phyloP scores from a whole-genome alignment of 805 yeast species.

The Zygosaccharomyces rouxii region DNA sequence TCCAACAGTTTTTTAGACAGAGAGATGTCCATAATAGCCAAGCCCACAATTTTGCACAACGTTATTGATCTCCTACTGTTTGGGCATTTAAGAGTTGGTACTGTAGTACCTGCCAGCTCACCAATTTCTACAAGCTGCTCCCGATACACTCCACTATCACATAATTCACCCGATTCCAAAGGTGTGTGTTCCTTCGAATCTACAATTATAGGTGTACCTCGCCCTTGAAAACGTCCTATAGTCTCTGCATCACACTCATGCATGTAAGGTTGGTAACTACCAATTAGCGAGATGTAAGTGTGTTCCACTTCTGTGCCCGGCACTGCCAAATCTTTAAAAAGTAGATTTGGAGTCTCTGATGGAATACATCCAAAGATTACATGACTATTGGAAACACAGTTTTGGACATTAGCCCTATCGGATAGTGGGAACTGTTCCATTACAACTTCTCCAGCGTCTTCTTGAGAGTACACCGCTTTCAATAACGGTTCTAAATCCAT shows the following conservation, averaged over 20 bases:
- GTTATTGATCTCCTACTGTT: conserved; percentile 34
- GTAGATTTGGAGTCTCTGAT: conserved; percentile 46
- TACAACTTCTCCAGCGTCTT: conserved; percentile 25
- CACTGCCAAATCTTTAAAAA: conserved; percentile 28
- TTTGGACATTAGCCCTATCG: conserved; percentile 15
- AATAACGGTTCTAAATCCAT: conserved; percentile 48
- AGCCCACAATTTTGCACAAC: conserved; percentile 55
- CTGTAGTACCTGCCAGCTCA: conserved; percentile 30
- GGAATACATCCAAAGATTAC: conserved; percentile 61
- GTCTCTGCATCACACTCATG: conserved; percentile 50
- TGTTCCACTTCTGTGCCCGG: conserved; percentile 21
- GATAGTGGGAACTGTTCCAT: conserved; percentile 31
- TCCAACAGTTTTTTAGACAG: conserved; percentile 39
- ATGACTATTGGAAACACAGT: conserved; percentile 38
- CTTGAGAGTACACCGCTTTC: conserved; percentile 34
- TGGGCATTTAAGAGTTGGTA: conserved; percentile 14
- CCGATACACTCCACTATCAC: conserved; percentile 40
- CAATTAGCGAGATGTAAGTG: conserved; percentile 53
- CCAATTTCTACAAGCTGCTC: conserved; percentile 47
- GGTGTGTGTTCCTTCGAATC: conserved; percentile 56
- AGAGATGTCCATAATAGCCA: conserved; percentile 59
- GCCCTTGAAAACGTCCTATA: conserved; percentile 34
- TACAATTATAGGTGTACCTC: conserved; percentile 46
- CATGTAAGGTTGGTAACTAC: conserved; percentile 67
- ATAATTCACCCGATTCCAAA: conserved; percentile 62